phyloP scores from a whole-genome alignment of 768 basidiomycete genomes.

The Leccinum fibrillosum region DNA sequence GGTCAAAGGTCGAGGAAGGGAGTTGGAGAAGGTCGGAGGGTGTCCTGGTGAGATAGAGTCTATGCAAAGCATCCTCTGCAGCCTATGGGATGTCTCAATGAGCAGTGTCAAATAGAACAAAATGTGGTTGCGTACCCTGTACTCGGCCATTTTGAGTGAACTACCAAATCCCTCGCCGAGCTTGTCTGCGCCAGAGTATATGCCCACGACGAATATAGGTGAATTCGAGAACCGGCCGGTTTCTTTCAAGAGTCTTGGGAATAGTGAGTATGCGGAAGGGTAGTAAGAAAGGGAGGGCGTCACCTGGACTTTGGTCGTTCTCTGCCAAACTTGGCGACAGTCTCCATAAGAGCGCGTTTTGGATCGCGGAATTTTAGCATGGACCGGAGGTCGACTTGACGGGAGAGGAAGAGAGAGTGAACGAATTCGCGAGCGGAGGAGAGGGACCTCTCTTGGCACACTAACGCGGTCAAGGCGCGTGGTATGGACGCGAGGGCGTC shows the following conservation, averaged over 20 bases:
- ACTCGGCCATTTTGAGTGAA: constrained; percentile 93
- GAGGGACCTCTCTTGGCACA: constrained; percentile 87
- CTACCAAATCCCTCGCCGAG: constrained; percentile 94
- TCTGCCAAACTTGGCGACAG: constrained; percentile 64
- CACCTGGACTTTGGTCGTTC: constrained; percentile 71
- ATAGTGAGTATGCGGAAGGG: neutral
- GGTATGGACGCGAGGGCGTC: constrained; percentile 89
- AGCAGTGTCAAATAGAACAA: neutral
- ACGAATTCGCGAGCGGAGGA: constrained; percentile 84
- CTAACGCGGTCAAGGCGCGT: constrained; percentile 80
- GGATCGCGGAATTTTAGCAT: constrained; percentile 85
- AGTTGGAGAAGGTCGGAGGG: constrained; percentile 66
- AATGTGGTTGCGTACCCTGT: constrained; percentile 53
- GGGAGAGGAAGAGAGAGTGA: constrained; percentile 83
- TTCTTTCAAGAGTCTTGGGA: constrained; percentile 76
- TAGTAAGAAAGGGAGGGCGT: neutral
- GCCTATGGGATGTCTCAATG: constrained; percentile 45
- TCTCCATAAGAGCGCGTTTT: constrained; percentile 70
- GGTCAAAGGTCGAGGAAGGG: constrained; percentile 74
- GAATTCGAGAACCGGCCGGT: constrained; percentile 89
- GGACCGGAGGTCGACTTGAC: constrained; percentile 74
- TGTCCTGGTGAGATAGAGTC: constrained; percentile 78
- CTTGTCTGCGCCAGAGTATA: constrained; percentile 79
- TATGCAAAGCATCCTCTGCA: constrained; percentile 79
- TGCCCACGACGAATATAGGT: constrained; percentile 94